Conservation (phyloP, 192 early-diverging fungal species). For the Linnemannia elongata region DNA sequence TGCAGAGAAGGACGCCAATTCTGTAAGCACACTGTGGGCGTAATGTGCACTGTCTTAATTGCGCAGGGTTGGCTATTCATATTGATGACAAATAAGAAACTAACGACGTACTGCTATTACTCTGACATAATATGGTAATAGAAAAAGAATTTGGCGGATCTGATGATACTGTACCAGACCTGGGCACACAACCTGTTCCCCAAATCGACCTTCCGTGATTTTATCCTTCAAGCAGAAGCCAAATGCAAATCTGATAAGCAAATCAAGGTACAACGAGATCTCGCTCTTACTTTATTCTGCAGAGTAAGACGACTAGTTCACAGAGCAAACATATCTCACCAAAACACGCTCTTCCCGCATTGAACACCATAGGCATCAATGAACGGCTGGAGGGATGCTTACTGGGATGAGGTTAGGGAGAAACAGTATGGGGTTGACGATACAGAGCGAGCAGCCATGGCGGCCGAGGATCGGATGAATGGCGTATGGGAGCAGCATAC, state of each 20-base stretch:
- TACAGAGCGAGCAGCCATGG: slow-evolving; percentile 8
- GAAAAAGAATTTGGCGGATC: slow-evolving; percentile 40
- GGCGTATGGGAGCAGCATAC: slow-evolving; percentile 24
- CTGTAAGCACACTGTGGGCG: slow-evolving; percentile 10
- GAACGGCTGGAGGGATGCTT: slow-evolving; percentile 50
- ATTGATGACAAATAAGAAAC: neutral
- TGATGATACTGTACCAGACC: slow-evolving; percentile 51
- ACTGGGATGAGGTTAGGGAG: slow-evolving; percentile 26
- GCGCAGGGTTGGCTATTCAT: neutral
- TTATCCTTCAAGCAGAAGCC: slow-evolving; percentile 30
- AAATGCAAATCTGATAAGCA: slow-evolving; percentile 43
- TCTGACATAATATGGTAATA: neutral
- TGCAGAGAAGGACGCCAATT: slow-evolving; percentile 40
- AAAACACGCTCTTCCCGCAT: neutral
- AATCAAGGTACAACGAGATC: slow-evolving; percentile 23
- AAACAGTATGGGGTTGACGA: slow-evolving; percentile 2
- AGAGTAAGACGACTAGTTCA: neutral
- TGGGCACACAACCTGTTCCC: slow-evolving; percentile 55
- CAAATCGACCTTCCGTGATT: slow-evolving; percentile 40
- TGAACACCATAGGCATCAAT: slow-evolving; percentile 18
- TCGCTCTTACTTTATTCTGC: neutral
- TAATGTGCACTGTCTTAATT: neutral
- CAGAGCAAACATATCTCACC: too few species aligned
- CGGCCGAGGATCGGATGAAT: slow-evolving; percentile 9
- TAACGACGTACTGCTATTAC: too few species aligned